Evolutionary conservation across 176 grass and related monocot genomes (phyloP).

Genomic region (Olyra latifolia): DNA sequence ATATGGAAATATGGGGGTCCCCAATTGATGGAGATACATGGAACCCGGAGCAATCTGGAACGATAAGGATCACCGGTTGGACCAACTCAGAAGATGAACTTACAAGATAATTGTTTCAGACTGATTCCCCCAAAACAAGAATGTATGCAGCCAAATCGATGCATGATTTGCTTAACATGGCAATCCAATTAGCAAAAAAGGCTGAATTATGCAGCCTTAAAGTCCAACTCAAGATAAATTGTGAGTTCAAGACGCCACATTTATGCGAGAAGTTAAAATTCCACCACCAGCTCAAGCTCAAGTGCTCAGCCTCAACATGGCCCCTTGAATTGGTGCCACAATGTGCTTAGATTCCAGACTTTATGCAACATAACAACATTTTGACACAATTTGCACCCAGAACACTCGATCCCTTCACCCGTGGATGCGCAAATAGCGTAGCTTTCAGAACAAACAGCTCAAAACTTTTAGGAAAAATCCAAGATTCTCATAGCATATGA

Average conservation of each 20-base stretch:
- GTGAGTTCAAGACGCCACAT: not conserved
- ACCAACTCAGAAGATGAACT: not conserved
- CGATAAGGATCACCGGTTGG: constrained; percentile 28
- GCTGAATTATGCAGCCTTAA: not conserved
- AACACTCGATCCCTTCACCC: not conserved
- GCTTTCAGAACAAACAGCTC: constrained; percentile 16
- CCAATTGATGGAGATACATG: constrained; percentile 32
- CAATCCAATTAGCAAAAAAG: not conserved
- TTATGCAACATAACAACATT: not conserved
- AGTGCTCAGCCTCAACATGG: not conserved
- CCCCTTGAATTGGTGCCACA: not conserved
- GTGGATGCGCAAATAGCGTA: not conserved
- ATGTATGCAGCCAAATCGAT: not conserved
- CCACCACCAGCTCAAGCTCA: not conserved
- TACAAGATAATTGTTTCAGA: not conserved
- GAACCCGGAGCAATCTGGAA: constrained; percentile 16
- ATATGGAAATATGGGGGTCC: constrained; percentile 27
- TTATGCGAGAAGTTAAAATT: not conserved
- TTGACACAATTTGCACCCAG: not conserved
- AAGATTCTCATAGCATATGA: not conserved
- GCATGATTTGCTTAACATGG: not conserved
- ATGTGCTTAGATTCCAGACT: not conserved
- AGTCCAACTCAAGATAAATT: not conserved
- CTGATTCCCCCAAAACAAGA: constrained; percentile 1
- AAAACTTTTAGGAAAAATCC: not conserved